Evolutionary conservation across 306 rosid species (phyloP), one percentile per base, ranked within the genome.

Genomic region (Rosa lucieae): DNA sequence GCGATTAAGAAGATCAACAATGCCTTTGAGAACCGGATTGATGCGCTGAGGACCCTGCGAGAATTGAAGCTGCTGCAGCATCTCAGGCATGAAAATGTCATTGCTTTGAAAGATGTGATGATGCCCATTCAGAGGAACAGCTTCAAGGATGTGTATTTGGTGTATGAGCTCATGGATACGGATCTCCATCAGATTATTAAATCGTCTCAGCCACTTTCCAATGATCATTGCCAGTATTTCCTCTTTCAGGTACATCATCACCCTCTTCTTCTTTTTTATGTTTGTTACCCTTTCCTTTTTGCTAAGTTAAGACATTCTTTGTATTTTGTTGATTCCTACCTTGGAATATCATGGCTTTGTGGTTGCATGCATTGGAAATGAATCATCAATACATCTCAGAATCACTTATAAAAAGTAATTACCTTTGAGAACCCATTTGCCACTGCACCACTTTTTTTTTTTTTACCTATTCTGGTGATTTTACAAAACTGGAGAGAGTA

Each of bases 131-230:
- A 92, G 10, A 87, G 91, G 82, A 84, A 63, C 29, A 89, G 81
- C 65, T 94, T 94, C 79, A 94, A 89, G 87, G 97, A 94, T 86
- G 98, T 94, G 42, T 94, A 94, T 80, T 81, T 92, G 73, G 98
- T 94, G 51, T 94, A 89, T 86, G 98, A 94, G 70, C 97, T 94
- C 72, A 94, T 94, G 98, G 98, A 94, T 84, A 94, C 98, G 4
- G 98, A 94, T 88, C 91, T 94, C 70, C 97, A 94, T 82, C 98
- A 92, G 86, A 92, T 94, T 81, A 87, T 94, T 53, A 94, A 92
- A 83, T 94, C 98, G 52, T 88, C 98, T 9, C 98, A 92, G 70
- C 68, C 94, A 5, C 89, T 94, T 61, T 81, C 92, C 51, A 94
- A 92, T 75, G 98, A 94, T 63, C 98, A 94, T 84, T 92, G 93